Evolutionary conservation across 2,329 filamentous ascomycete species (phyloP), one percentile per base, ranked within the genome.

Genomic region (Orbilia blumenaviensis): DNA sequence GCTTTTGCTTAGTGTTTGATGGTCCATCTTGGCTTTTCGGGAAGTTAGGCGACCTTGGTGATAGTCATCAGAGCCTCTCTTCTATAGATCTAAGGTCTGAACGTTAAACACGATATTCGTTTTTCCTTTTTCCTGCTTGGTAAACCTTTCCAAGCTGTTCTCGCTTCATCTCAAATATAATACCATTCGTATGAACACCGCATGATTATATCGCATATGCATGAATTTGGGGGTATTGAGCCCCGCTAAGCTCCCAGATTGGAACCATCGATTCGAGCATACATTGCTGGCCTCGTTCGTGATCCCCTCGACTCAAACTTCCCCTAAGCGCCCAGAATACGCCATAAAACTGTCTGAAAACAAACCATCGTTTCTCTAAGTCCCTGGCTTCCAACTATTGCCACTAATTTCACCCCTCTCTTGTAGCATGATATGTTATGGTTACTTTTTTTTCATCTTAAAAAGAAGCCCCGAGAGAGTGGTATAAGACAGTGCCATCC

Each of bases 211-310:
- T 38, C 23, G 54, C 34, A 41, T 18, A 66, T 34, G 54, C 54
- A 71, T 63, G 27, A 56, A 54, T 46, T 46, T 42, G 44, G 46
- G 34, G 18, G 29, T 29, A 29, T 23, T 29, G 41, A 41, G 48
- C 16, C 18, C 18, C 25, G 46, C 56, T 46, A 34, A 18, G 21
- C 32, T 36, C 66, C 66, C 36, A 54, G 14, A 63, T 63, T 44
- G 46, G 66, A 71, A 29, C 36, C 23, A 27, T 63, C 66, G 66
- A 71, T 63, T 71, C 66, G 66, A 71, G 18, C 10, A 16, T 23
- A 56, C n/a, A n/a, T n/a, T n/a, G n/a, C 58, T 23, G 44, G 34
- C 56, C 58, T 63, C 36, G 66, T 56, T 42, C 34, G 56, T 25
- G 29, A n/a, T 36, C 36, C 50, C 56, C 54, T 71, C 44, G 46